Conservation (phyloP, 768 basidiomycete genomes). For the Sporobolomyces phaffii region DNA sequence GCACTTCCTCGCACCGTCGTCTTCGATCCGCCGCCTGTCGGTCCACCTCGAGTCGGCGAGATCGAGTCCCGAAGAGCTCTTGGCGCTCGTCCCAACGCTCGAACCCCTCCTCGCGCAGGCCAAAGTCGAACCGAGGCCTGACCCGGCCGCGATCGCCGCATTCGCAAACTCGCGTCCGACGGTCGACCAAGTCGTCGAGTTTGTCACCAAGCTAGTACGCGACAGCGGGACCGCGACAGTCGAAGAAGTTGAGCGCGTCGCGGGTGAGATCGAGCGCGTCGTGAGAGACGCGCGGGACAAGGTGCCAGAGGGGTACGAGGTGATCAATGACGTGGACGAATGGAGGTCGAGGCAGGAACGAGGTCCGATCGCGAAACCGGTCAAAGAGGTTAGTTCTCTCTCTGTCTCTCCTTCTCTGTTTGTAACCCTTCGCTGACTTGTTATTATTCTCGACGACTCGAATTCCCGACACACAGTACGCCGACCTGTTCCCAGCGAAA, state of each 20-base stretch:
- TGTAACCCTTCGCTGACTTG: not conserved
- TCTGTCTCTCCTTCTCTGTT: not conserved
- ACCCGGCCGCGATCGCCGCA: conserved; percentile 55
- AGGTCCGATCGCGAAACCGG: conserved; percentile 23
- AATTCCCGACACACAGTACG: conserved; percentile 1
- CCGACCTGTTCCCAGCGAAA: conserved; percentile 25
- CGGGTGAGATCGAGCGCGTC: conserved; percentile 58
- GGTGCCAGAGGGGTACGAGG: conserved; percentile 12
- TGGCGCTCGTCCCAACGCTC: conserved; percentile 58
- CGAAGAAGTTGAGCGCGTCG: conserved; percentile 52
- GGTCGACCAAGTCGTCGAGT: conserved; percentile 57
- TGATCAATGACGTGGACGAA: conserved; percentile 19
- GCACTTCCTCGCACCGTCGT: conserved; percentile 61
- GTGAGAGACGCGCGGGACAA: conserved; percentile 56
- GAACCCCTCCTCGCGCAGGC: conserved; percentile 46
- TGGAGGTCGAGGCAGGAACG: conserved; percentile 13
- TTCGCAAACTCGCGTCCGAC: conserved; percentile 56
- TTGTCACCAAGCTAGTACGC: conserved; percentile 57
- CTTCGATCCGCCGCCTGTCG: conserved; percentile 71
- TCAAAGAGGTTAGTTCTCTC: conserved; percentile 19
- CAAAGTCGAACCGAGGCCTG: conserved; percentile 50
- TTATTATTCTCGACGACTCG: not conserved
- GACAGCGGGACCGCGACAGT: conserved; percentile 44
- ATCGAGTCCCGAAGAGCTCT: conserved; percentile 59
- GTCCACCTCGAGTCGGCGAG: conserved; percentile 59